phyloP scores from a whole-genome alignment of 225 moss, liverwort and hornwort genomes.

The Anthoceros angustus region DNA sequence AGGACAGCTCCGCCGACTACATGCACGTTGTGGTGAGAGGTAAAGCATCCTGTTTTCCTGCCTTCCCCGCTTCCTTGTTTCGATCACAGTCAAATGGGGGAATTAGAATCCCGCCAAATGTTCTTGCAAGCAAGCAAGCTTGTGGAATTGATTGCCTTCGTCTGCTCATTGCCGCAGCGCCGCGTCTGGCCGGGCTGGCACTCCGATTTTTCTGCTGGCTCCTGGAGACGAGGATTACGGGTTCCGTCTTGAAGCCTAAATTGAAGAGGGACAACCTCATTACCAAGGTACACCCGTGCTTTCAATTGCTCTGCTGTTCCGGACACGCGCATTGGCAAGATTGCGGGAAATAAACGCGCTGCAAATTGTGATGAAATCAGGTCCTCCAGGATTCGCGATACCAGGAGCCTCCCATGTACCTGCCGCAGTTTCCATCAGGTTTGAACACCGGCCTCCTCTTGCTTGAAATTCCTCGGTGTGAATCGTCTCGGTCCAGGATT shows the following conservation, averaged over 20 bases:
- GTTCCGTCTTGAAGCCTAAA: slow-evolving; percentile 44
- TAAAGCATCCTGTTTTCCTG: slow-evolving; percentile 9
- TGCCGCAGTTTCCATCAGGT: slow-evolving; percentile 38
- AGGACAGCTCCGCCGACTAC: slow-evolving; percentile 51
- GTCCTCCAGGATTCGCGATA: slow-evolving; percentile 53
- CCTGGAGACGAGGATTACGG: slow-evolving; percentile 44
- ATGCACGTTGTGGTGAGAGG: slow-evolving; percentile 58
- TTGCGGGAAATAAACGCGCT: not conserved
- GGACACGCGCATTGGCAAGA: not conserved
- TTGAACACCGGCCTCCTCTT: not conserved
- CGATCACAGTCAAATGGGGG: not conserved
- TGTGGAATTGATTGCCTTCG: slow-evolving; percentile 2
- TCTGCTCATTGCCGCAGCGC: slow-evolving; percentile 30
- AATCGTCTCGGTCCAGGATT: not conserved
- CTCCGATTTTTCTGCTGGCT: slow-evolving; percentile 79
- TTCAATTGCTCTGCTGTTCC: not conserved
- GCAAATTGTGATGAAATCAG: slow-evolving; percentile 24
- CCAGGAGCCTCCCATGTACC: slow-evolving; percentile 76
- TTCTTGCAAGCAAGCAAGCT: not conserved
- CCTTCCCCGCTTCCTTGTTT: not conserved
- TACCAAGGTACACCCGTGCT: slow-evolving; percentile 33
- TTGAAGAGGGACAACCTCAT: slow-evolving; percentile 71
- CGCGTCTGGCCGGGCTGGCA: slow-evolving; percentile 42
- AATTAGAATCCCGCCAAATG: not conserved
- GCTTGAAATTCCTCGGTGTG: slow-evolving; percentile 1